phyloP scores from a whole-genome alignment of 257 asterid genomes.

The Scutellaria minor region DNA sequence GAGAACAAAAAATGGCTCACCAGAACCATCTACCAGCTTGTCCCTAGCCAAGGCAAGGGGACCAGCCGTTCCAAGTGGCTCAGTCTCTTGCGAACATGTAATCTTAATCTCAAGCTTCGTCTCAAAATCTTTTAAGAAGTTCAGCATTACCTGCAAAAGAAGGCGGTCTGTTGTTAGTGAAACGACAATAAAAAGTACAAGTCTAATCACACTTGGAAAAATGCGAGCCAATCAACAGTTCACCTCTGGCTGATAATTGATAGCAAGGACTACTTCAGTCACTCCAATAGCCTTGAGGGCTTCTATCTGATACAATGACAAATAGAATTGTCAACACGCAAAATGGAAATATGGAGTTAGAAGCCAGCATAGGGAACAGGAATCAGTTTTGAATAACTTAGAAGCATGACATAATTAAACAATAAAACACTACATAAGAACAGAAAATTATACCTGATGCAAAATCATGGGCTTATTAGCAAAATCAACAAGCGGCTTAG shows the following conservation, averaged over 20 bases:
- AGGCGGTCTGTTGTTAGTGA: constrained; percentile 21
- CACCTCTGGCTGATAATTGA: constrained; percentile 98
- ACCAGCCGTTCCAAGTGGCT: constrained; percentile 98
- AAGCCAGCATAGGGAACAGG: not conserved
- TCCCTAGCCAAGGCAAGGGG: constrained; percentile 99
- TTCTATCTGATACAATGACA: constrained; percentile 63
- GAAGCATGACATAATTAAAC: constrained; percentile 12
- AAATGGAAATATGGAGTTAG: not conserved
- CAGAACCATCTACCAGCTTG: constrained; percentile 77
- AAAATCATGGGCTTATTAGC: constrained; percentile 99
- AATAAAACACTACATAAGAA: constrained; percentile 24
- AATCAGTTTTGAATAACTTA: not conserved
- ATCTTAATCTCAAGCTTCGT: constrained; percentile 90
- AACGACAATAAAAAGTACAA: not conserved
- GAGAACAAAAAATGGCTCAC: constrained; percentile 94
- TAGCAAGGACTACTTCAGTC: constrained; percentile 93
- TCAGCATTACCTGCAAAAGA: constrained; percentile 76
- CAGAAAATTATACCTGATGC: constrained; percentile 76
- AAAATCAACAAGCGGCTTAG: constrained; percentile 95
- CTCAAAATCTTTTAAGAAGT: constrained; percentile 92
- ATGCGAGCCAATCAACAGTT: constrained; percentile 17
- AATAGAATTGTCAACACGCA: constrained; percentile 35
- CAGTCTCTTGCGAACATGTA: constrained; percentile 95
- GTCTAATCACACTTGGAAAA: constrained; percentile 13
- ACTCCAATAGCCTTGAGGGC: constrained; percentile 93